Conservation (phyloP, 1,284 basidiomycete genomes). For the Ceratobasidium sp. region DNA sequence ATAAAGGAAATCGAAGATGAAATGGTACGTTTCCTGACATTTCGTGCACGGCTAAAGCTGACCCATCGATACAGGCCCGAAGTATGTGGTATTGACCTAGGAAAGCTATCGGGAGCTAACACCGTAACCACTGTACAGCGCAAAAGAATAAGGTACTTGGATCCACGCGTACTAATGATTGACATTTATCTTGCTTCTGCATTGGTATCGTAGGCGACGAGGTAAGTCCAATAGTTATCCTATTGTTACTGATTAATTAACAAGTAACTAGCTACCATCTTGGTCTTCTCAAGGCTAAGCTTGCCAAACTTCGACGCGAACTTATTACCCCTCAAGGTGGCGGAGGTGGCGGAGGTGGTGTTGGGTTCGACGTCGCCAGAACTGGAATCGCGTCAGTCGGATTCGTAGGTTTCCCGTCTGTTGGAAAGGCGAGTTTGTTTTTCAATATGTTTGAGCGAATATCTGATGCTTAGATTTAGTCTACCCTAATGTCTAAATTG, state of each 20-base stretch:
- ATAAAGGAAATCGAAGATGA: slow-evolving; percentile 98
- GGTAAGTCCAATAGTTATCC: slow-evolving; percentile 1
- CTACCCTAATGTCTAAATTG: slow-evolving; percentile 96
- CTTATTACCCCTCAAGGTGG: slow-evolving; percentile 81
- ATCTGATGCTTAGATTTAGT: slow-evolving; percentile 58
- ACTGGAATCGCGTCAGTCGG: slow-evolving; percentile 97
- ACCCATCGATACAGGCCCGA: slow-evolving; percentile 48
- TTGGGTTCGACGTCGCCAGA: slow-evolving; percentile 96
- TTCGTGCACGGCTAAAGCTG: background rate
- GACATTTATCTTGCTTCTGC: slow-evolving; percentile 33
- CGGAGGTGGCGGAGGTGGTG: slow-evolving; percentile 84
- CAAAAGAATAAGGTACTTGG: slow-evolving; percentile 90
- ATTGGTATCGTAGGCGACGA: slow-evolving; percentile 60
- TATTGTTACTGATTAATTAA: background rate
- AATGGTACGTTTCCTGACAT: slow-evolving; percentile 68
- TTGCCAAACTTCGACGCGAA: slow-evolving; percentile 95
- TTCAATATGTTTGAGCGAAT: slow-evolving; percentile 43
- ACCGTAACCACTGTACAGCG: slow-evolving; percentile 56
- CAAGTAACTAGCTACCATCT: slow-evolving; percentile 60
- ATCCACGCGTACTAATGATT: slow-evolving; percentile 43
- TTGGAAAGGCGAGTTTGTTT: slow-evolving; percentile 71
- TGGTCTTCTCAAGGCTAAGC: slow-evolving; percentile 70
- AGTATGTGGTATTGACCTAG: slow-evolving; percentile 49
- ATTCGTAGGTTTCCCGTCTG: slow-evolving; percentile 89
- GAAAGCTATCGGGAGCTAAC: background rate